Percentiles rank a stretch among this genome's conserved stretches.
Conservation (phyloP, 208 protist species). For the Tetramitus jugosus region DNA sequence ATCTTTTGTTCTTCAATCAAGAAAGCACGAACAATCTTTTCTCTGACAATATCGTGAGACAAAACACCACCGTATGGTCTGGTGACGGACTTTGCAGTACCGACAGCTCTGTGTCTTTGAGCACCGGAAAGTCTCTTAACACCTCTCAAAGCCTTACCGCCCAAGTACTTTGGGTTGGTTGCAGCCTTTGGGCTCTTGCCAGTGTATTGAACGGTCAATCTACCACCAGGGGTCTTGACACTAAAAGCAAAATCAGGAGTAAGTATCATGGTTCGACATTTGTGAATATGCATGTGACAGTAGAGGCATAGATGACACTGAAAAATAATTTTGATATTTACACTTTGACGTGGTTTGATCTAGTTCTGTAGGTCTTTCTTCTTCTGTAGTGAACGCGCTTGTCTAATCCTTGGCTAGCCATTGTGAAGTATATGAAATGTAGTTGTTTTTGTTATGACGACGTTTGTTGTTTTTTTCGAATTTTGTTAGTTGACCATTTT, state of each 20-base stretch:
- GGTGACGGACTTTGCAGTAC: slow-evolving; percentile 85
- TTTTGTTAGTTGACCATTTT: no score
- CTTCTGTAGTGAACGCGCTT: slow-evolving; percentile 3
- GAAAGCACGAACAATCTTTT: slow-evolving; percentile 94
- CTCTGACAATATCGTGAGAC: slow-evolving; percentile 82
- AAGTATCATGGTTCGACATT: not conserved
- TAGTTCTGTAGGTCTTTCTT: slow-evolving; percentile 59
- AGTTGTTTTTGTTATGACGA: no score
- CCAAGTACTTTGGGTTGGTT: slow-evolving; percentile 80
- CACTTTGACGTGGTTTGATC: slow-evolving; percentile 31
- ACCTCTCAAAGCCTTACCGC: slow-evolving; percentile 68
- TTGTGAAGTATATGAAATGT: no score
- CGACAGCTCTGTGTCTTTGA: slow-evolving; percentile 61
- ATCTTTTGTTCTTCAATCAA: slow-evolving; percentile 98
- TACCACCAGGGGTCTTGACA: slow-evolving; percentile 61
- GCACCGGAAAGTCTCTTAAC: slow-evolving; percentile 76
- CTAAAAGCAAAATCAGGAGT: not conserved
- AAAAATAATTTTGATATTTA: slow-evolving; percentile 22
- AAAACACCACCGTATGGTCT: slow-evolving; percentile 93
- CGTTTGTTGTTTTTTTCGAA: no score
- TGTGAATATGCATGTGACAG: not conserved
- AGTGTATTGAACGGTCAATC: slow-evolving; percentile 82
- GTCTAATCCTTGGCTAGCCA: no score
- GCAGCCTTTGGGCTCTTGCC: slow-evolving; percentile 81
- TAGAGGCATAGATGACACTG: not conserved